phyloP scores from a whole-genome alignment of 345 rosid species.

The Melaleuca alternifolia region DNA sequence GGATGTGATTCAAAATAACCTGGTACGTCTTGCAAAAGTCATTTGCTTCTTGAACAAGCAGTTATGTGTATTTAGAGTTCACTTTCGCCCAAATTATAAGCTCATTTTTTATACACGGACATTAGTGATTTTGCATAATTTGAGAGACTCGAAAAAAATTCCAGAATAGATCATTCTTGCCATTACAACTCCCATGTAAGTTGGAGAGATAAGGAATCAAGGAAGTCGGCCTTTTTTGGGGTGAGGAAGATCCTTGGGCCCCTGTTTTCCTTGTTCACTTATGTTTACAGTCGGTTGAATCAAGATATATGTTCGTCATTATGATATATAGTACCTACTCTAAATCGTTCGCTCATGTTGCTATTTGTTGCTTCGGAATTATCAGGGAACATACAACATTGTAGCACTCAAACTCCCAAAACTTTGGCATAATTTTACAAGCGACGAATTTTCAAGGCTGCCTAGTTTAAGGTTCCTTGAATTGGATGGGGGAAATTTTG shows the following conservation, averaged over 20 bases:
- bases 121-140: not conserved
- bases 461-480: not conserved
- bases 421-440: accelerated
- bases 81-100: not conserved
- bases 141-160: not conserved
- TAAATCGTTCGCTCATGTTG: too few species aligned
- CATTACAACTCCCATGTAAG: not conserved
- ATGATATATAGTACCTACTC: too few species aligned
- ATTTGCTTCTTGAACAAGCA: not conserved
- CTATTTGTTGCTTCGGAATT: too few species aligned
- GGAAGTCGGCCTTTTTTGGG: not conserved
- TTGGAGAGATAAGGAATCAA: not conserved
- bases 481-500: not conserved
- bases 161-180: not conserved
- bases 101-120: not conserved
- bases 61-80: not conserved
- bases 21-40: not conserved
- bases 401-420: too few species aligned
- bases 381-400: too few species aligned
- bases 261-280: not conserved
- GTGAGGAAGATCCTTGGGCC: not conserved
- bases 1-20: not conserved
- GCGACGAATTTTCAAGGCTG: not conserved
- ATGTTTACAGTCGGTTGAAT: not conserved
- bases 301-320: not conserved